phyloP scores from a whole-genome alignment of 202 grass and related monocot species.

The Panicum hallii region DNA sequence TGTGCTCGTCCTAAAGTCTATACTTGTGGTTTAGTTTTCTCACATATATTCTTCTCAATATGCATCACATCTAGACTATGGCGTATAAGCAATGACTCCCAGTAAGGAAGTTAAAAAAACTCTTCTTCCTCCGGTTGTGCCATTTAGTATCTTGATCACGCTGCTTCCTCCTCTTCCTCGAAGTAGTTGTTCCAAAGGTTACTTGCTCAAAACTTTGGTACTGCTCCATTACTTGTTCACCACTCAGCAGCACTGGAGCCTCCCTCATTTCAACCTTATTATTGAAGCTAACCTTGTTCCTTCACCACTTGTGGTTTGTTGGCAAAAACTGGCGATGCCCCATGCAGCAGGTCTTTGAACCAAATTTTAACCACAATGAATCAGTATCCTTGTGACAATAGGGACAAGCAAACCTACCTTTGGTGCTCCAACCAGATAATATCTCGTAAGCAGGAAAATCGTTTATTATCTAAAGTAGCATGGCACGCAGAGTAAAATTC shows the following conservation, averaged over 20 bases:
- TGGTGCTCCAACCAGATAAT: constrained; percentile 45
- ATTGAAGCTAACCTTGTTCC: too few species aligned
- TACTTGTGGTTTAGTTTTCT: too few species aligned
- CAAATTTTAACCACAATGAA: neutral
- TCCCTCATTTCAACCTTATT: too few species aligned
- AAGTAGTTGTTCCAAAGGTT: neutral
- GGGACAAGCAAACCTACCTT: constrained; percentile 44
- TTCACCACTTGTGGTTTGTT: too few species aligned
- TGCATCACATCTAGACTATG: neutral
- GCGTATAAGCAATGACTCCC: neutral
- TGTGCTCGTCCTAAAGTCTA: too few species aligned
- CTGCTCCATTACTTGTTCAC: neutral
- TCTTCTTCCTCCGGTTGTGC: neutral
- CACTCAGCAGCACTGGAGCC: neutral
- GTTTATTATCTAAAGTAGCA: constrained; percentile 35
- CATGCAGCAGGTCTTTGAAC: too few species aligned
- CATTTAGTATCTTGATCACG: neutral
- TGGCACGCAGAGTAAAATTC: constrained; percentile 8
- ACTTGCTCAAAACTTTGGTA: neutral
- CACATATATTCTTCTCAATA: neutral
- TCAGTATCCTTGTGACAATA: neutral
- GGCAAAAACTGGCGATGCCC: too few species aligned
- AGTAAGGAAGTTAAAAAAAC: neutral
- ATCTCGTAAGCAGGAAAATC: neutral
- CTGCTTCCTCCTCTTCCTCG: neutral